Base-by-base conservation (phyloP, 208 protist genomes). In the Phytomonas francai region DNA sequence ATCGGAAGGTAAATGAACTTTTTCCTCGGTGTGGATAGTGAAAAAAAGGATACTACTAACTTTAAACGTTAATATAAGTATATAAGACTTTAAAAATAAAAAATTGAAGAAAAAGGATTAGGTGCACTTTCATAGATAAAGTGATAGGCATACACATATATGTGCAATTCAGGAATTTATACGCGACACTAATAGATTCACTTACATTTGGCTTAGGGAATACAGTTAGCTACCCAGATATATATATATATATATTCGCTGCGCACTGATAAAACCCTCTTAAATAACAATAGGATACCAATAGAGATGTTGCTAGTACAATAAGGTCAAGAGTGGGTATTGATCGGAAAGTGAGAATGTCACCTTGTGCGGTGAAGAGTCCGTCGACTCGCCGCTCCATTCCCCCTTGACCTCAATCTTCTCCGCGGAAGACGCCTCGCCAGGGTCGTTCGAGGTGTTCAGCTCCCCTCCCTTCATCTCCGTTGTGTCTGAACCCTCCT, bases 321-420 rank as follows among this genome's bases (percentile, higher is more conserved):
- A 67, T 4, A 90, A 59, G 7, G 87, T 79, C 36, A 93, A 67
- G 29, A 93, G 75, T n/a, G 87, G 87, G 51, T 83, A 93, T 67
- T 85, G 80, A 63, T 90, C 84, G 0, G 87, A 86, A 16, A 83
- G 66, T n/a, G 82, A 89, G 73, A 78, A 87, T 28, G 56, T 67
- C 71, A 85, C 62, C 51, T 29, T 32, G 25, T 57, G 63, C 32
- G 63, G 74, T 31, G 56, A n/a, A 28, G 33, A 29, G 14, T 16
- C 33, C 45, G 61, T 27, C 65, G 57, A 25, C 59, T 25, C 65
- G 28, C 25, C 45, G 25, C 67, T 51, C 1, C 29, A 39, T 11
- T 1, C 22, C 34, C 45, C 32, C 25, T 72, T 42, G 45, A 9
- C 29, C 27, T 63, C 39, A n/a, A 54, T 32, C 49, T 2, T 36